A percentile compares a stretch with the other conserved stretches of the same genome.
Conservation (phyloP, 2,329 filamentous ascomycete species). For the Paecilomyces sp. region DNA sequence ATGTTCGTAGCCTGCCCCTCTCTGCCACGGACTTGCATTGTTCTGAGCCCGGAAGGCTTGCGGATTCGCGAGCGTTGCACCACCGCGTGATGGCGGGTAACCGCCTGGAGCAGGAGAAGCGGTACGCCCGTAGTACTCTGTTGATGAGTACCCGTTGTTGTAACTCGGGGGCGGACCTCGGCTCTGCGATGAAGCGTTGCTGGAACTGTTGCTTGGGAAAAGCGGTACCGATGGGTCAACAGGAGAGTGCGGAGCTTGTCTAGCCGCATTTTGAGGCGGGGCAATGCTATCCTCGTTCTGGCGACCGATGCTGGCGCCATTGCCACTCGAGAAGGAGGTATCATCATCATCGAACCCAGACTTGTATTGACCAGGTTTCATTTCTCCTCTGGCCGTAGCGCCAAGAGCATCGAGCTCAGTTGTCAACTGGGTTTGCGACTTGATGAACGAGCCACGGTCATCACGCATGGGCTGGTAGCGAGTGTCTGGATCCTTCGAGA, state of each 20-base stretch:
- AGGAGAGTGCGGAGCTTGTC: slow-evolving; percentile 42
- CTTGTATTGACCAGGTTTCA: slow-evolving; percentile 53
- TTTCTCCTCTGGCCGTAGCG: slow-evolving; percentile 77
- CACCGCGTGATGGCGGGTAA: slow-evolving; percentile 19
- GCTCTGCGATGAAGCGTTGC: slow-evolving; percentile 30
- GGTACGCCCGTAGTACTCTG: slow-evolving; percentile 12
- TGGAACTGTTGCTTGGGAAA: slow-evolving; percentile 37
- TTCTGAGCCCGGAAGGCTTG: slow-evolving; percentile 40
- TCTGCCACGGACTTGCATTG: slow-evolving; percentile 57
- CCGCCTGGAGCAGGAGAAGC: slow-evolving; percentile 22
- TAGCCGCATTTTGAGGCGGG: slow-evolving; percentile 19
- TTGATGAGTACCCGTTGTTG: slow-evolving; percentile 9
- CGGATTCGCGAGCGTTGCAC: slow-evolving; percentile 19
- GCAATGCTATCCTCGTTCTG: slow-evolving; percentile 32
- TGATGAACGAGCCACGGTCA: slow-evolving; percentile 94
- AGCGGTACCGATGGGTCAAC: slow-evolving; percentile 40
- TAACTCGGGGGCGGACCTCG: slow-evolving; percentile 31
- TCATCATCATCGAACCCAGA: slow-evolving; percentile 67
- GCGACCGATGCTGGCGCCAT: slow-evolving; percentile 43
- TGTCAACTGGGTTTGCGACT: slow-evolving; percentile 78
- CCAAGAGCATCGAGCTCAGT: slow-evolving; percentile 88
- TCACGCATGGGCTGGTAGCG: slow-evolving; percentile 96
- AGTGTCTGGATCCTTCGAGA: slow-evolving; percentile 89
- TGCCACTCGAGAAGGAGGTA: slow-evolving; percentile 55
- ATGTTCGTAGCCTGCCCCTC: slow-evolving; percentile 58